Evolutionary conservation across 331 rosid genomes (phyloP).

Genomic region (Spiraea crenata): DNA sequence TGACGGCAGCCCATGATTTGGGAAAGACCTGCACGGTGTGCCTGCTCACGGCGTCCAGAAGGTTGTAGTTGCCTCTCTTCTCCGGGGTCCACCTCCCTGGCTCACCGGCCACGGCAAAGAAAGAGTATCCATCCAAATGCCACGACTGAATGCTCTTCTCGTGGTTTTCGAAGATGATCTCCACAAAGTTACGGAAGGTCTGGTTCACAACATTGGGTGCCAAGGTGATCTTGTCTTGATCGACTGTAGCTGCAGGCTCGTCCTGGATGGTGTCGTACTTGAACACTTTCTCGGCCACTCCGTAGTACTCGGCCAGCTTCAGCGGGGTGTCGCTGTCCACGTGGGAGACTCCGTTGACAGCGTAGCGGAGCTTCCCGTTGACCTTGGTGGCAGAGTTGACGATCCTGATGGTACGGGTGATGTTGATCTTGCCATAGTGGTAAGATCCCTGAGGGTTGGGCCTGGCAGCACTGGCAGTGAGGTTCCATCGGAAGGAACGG

Average conservation of each 20-base stretch:
- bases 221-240: background rate
- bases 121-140: slow-evolving; percentile 57
- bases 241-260: slow-evolving; percentile 10
- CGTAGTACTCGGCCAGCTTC: slow-evolving; percentile 58
- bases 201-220: slow-evolving; percentile 47
- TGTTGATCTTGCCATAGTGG: slow-evolving; percentile 56
- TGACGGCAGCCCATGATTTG: slow-evolving; percentile 59
- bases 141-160: slow-evolving; percentile 51
- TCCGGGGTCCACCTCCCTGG: slow-evolving; percentile 61
- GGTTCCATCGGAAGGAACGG: slow-evolving; percentile 62
- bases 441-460: slow-evolving; percentile 70
- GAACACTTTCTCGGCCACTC: slow-evolving; percentile 46
- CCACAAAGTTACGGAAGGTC: slow-evolving; percentile 52
- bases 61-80: slow-evolving; percentile 46
- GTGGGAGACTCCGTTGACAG: slow-evolving; percentile 53
- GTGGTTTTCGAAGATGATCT: slow-evolving; percentile 59
- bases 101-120: slow-evolving; percentile 50
- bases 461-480: slow-evolving; percentile 65
- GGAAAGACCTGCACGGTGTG: slow-evolving; percentile 67
- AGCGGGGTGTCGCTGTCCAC: slow-evolving; percentile 42
- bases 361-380: slow-evolving; percentile 47
- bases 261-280: slow-evolving; percentile 44
- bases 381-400: slow-evolving; percentile 32
- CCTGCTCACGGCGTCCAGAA: slow-evolving; percentile 61
- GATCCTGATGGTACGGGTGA: slow-evolving; percentile 56